These are phyloP conservation scores for Aspergillus chevalieri DNA, from an alignment of 2,329 filamentous ascomycete species.

Conservation along the genomic window DNA sequence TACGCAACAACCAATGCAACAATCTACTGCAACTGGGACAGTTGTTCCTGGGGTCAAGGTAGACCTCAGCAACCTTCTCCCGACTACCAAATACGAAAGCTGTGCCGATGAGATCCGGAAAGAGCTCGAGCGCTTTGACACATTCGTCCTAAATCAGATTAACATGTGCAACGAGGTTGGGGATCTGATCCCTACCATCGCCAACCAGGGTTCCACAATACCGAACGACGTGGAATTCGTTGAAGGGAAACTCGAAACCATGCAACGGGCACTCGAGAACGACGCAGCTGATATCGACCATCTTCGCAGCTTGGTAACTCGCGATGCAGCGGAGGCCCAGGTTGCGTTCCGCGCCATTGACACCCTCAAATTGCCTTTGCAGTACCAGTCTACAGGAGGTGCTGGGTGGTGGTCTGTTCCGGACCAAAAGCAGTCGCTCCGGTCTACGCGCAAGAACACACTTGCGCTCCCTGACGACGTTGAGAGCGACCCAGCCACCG, in stretches of 20 bases:
- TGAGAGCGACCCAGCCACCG: constrained; percentile 32
- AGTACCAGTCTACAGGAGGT: constrained; percentile 50
- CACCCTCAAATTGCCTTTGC: constrained; percentile 63
- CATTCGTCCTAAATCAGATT: constrained; percentile 73
- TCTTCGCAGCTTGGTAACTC: constrained; percentile 53
- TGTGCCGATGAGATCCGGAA: constrained; percentile 75
- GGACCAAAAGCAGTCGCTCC: constrained; percentile 34
- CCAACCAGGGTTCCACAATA: constrained; percentile 58
- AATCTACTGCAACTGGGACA: constrained; percentile 25
- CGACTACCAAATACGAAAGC: constrained; percentile 87
- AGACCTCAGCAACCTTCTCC: constrained; percentile 69
- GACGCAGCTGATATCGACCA: constrained; percentile 57
- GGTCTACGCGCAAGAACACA: constrained; percentile 38
- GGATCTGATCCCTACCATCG: constrained; percentile 60
- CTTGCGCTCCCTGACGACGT: constrained; percentile 44
- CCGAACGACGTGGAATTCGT: constrained; percentile 61
- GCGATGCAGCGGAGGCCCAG: constrained; percentile 64
- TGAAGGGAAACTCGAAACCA: constrained; percentile 54
- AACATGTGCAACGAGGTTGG: constrained; percentile 67
- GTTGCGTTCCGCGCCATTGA: constrained; percentile 68
- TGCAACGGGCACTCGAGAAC: constrained; percentile 57
- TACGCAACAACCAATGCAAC: constrained; percentile 26
- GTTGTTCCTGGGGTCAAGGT: constrained; percentile 67
- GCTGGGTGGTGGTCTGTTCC: constrained; percentile 36
- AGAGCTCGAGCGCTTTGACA: constrained; percentile 71